Evolutionary conservation across 2,329 filamentous ascomycete genomes (phyloP).

Genomic region (Stagonosporopsis cucurbitacearum): DNA sequence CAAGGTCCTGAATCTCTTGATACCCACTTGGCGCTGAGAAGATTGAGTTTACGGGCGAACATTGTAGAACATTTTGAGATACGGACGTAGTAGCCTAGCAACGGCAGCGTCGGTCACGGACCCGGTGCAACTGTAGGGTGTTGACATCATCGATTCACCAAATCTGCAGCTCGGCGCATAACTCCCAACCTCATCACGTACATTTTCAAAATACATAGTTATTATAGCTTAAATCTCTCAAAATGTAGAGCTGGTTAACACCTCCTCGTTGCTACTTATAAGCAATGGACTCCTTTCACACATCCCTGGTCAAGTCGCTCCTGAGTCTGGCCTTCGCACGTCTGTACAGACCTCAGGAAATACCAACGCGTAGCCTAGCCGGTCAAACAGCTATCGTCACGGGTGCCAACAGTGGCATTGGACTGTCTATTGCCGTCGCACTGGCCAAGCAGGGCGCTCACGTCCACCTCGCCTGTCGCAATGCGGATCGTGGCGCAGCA

Average conservation of each 20-base stretch:
- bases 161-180: neutral
- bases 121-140: neutral
- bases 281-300: slow-evolving; percentile 11
- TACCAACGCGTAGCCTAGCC: slow-evolving; percentile 34
- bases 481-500: slow-evolving; percentile 17
- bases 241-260: neutral
- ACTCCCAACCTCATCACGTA: neutral
- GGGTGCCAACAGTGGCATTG: slow-evolving; percentile 59
- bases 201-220: neutral
- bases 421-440: slow-evolving; percentile 40
- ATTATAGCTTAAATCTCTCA: neutral
- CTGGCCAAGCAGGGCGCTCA: slow-evolving; percentile 23
- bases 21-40: neutral
- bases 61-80: neutral
- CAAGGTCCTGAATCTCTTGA: neutral
- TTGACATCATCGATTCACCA: neutral
- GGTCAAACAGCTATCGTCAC: slow-evolving; percentile 58
- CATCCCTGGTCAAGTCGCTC: slow-evolving; percentile 12
- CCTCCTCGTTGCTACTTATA: neutral
- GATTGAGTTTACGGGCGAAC: neutral
- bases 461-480: slow-evolving; percentile 26
- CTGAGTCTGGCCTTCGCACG: slow-evolving; percentile 17
- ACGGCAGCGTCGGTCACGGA: neutral
- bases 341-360: slow-evolving; percentile 18
- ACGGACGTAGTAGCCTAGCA: neutral